Evolutionary conservation across 768 basidiomycete species (phyloP), one percentile per base, ranked within the genome.

Genomic region (Leccinellum rugosiceps): DNA sequence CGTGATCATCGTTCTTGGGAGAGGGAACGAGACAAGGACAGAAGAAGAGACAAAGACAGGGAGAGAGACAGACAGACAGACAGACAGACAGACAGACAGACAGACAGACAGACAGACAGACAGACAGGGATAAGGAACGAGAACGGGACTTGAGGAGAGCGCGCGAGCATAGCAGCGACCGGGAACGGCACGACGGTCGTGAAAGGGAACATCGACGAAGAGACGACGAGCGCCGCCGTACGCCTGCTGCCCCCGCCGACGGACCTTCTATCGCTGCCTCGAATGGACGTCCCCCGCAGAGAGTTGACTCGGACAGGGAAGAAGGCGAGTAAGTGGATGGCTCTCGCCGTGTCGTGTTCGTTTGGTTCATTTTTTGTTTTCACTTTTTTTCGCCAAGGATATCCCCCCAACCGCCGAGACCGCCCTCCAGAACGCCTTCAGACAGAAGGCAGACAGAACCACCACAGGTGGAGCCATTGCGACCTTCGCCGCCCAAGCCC

Each of bases 251-350:
- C 23, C 43, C 45, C 14, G 63, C 50, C 15, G 63, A 65, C 43
- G 51, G 47, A 3, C 51, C 52, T 25, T 57, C 60, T 28, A 58
- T 52, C 21, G 31, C 57, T 26, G 31, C 45, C 48, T 46, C 63
- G 21, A 65, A 71, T 45, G 69, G 74, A 32, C 65, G 58, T 53
- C 62, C 45, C 43, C 58, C 58, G 5, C 63, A 65, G n/a, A 68
- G 58, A 49, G 63, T 71, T 13, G 81, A 81, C 52, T 82, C 83
- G 13, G 90, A 92, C 63, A 87, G 74, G 70, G 90, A 94, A 76
- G 94, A 95, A 80, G 93, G 90, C 79, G 94, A 96, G 92, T 95
- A 75, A 89, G 94, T 94, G 38, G 45, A 6, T 8, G 6, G 10
- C 23, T 48, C 52, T 60, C 52, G 55, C 43, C 48, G 34, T 46